Evolutionary conservation across 2,329 filamentous ascomycete species (phyloP).

Genomic region (Xylariomycetidae sp.): DNA sequence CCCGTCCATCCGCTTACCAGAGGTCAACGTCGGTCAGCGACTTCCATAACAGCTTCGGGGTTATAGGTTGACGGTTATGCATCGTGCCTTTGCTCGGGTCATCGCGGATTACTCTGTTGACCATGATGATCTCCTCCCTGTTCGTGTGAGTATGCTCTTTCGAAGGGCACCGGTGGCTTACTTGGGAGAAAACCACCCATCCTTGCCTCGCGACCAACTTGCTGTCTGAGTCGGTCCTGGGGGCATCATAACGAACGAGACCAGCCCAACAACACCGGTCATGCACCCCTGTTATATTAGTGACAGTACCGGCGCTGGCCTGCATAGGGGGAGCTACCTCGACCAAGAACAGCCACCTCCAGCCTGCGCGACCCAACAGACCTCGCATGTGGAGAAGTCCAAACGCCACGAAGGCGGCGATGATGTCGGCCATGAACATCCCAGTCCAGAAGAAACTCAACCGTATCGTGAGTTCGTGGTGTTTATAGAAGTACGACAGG

Average conservation of each 20-base stretch:
- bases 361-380: constrained; percentile 28
- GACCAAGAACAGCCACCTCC: constrained; percentile 47
- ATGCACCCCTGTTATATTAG: constrained; percentile 17
- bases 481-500: constrained; percentile 28
- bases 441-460: constrained; percentile 32
- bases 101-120: constrained; percentile 49
- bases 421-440: constrained; percentile 26
- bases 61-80: constrained; percentile 50
- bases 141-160: background rate
- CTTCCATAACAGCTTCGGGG: constrained; percentile 38
- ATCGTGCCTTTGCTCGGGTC: constrained; percentile 52
- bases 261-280: constrained; percentile 35
- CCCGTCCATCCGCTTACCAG: constrained; percentile 26
- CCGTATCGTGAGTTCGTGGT: constrained; percentile 31
- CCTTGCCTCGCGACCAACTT: constrained; percentile 39
- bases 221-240: constrained; percentile 39
- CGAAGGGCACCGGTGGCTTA: constrained; percentile 3
- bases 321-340: constrained; percentile 26
- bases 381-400: constrained; percentile 31
- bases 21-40: constrained; percentile 47
- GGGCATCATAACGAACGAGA: constrained; percentile 47
- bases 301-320: background rate
- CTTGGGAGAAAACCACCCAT: constrained; percentile 50
- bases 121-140: constrained; percentile 47
- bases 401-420: constrained; percentile 30